Conservation (phyloP, 805 yeast genomes). For the Ogataea corticis region DNA sequence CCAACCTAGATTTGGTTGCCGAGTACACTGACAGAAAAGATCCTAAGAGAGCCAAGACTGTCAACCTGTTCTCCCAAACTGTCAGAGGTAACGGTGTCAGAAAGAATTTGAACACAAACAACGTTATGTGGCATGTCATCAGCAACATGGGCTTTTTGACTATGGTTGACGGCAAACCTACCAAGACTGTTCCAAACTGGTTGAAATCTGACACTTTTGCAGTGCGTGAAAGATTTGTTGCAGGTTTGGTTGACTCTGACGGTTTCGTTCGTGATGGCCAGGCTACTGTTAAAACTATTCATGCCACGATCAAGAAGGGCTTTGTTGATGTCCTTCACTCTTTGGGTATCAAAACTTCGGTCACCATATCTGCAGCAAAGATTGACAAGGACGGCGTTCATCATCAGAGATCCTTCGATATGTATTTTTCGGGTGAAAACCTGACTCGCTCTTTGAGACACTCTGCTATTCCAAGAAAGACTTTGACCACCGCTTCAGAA, state of each 20-base stretch:
- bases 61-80: constrained; percentile 10
- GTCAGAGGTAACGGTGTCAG: constrained; percentile 3
- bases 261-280: constrained; percentile 26
- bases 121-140: constrained; percentile 35
- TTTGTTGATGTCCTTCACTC: constrained; percentile 42
- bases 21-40: constrained; percentile 2
- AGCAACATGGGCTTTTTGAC: constrained; percentile 18
- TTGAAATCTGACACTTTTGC: constrained; percentile 37
- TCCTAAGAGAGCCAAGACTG: constrained; percentile 2
- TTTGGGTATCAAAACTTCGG: constrained; percentile 40
- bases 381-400: constrained; percentile 11
- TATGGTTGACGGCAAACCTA: constrained; percentile 22
- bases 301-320: constrained; percentile 37
- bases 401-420: constrained; percentile 12
- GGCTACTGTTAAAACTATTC: constrained; percentile 36
- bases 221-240: constrained; percentile 45
- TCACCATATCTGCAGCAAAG: constrained; percentile 28
- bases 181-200: constrained; percentile 36
- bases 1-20: constrained; percentile 27
- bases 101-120: constrained; percentile 13
- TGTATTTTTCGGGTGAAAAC: constrained; percentile 29
- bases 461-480: constrained; percentile 28
- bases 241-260: constrained; percentile 45
- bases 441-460: constrained; percentile 28
- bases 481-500: constrained; percentile 15